Base-by-base conservation (phyloP, 257 asterid species). In the Striga asiatica region DNA sequence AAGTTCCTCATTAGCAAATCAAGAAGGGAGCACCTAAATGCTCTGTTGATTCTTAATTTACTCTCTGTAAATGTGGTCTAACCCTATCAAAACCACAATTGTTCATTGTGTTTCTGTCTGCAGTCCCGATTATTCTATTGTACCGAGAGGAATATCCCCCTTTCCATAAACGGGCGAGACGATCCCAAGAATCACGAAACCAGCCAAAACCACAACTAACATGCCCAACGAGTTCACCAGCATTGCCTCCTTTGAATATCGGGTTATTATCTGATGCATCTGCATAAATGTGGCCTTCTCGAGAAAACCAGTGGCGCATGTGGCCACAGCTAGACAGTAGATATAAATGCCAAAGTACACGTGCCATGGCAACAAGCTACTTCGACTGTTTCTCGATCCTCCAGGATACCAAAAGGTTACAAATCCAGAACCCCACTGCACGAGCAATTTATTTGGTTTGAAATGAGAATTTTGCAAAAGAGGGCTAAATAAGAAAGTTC, bases 201-300 rank as follows among this genome's bases (percentile, higher is more conserved):
- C 95, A 53, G 89, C 92, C 81, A 84, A 81, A 58, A 73, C 71
- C 61, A 84, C 81, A 34, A 74, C 64, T 78, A 84, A 64, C 29
- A 88, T 46, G 28, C 95, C 97, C 74, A 84, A 56, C 20, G 78
- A 73, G 66, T 88, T 88, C 53, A 84, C 76, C 60, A 84, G 53
- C 79, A 84, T 64, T 9, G 95, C 95, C 74, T 88, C 97, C 4
- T 76, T 71, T 17, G 97, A 88, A 58, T 81, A 88, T 22, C 91
- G 97, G 0, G 97, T 62, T 35, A 88, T 84, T 23, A 82, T 58
- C 48, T 82, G 68, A 62, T 74, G 69, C 12, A 81, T 55, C 63
- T 88, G 97, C 51, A 88, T 91, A 74, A 88, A 88, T 5, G 95
- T 88, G 4, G 32, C 85, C 71, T 88, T 88, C 89, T 88, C 97